Conservation (phyloP, 177 flowering plant genomes). For the Vitis hybrid region DNA sequence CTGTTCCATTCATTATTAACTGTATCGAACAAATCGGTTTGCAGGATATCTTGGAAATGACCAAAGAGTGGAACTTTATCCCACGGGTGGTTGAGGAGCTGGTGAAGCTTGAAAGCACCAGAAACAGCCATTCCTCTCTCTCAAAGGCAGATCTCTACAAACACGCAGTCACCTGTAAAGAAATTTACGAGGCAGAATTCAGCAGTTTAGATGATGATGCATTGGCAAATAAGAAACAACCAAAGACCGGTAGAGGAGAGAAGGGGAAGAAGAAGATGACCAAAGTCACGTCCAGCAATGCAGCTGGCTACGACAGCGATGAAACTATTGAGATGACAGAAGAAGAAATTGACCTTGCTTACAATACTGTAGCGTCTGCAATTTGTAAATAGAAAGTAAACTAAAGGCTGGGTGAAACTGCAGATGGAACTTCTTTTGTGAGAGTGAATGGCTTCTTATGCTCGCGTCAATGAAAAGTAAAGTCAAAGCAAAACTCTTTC, state of each 20-base stretch:
- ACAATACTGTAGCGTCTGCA: slow-evolving; percentile 40
- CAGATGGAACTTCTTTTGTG: too few relatives aligned
- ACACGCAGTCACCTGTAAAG: slow-evolving; percentile 59
- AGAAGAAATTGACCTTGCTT: slow-evolving; percentile 80
- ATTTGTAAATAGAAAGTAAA: slow-evolving; percentile 15
- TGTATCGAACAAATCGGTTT: background rate
- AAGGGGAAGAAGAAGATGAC: slow-evolving; percentile 15
- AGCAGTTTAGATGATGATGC: slow-evolving; percentile 21
- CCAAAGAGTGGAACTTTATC: slow-evolving; percentile 73
- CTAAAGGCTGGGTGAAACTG: background rate
- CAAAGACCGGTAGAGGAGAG: slow-evolving; percentile 14
- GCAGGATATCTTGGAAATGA: slow-evolving; percentile 59
- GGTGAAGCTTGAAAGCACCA: slow-evolving; percentile 34
- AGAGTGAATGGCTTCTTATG: too few relatives aligned
- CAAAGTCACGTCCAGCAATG: slow-evolving; percentile 21
- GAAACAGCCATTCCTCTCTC: slow-evolving; percentile 20
- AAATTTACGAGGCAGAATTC: slow-evolving; percentile 58
- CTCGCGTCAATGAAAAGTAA: too few relatives aligned
- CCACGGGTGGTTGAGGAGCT: slow-evolving; percentile 84
- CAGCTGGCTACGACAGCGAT: slow-evolving; percentile 69
- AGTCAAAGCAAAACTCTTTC: too few relatives aligned
- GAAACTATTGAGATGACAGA: slow-evolving; percentile 93
- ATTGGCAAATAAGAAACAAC: slow-evolving; percentile 23
- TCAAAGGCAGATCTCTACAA: slow-evolving; percentile 54
- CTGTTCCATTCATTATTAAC: too few relatives aligned